phyloP scores from a whole-genome alignment of 129 eudicot genomes.

The Flaveria bidentis region DNA sequence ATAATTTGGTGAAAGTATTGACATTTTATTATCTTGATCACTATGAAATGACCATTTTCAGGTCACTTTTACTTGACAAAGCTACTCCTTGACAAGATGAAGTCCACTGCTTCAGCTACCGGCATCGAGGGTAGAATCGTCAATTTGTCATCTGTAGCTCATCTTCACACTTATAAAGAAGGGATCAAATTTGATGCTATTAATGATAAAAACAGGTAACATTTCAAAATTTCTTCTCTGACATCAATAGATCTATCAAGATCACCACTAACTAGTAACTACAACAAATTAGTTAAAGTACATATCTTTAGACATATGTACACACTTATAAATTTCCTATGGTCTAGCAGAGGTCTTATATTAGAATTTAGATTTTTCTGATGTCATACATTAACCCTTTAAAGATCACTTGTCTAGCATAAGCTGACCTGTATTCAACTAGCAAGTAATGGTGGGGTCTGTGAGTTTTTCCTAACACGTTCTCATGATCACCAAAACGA shows the following conservation, averaged over 20 bases:
- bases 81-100: constrained; percentile 80
- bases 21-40: background rate
- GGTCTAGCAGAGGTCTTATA: too few species aligned
- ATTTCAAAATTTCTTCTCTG: background rate
- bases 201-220: constrained; percentile 65
- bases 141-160: constrained; percentile 73
- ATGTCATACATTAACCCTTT: too few species aligned
- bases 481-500: too few species aligned
- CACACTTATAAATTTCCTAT: too few species aligned
- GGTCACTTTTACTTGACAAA: constrained; percentile 84
- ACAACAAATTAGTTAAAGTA: background rate
- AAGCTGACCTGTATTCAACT: too few species aligned
- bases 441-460: too few species aligned
- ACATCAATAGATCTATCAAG: background rate
- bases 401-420: too few species aligned
- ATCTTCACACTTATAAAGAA: constrained; percentile 53
- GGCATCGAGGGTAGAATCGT: constrained; percentile 77
- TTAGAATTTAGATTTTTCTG: too few species aligned
- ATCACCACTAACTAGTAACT: background rate
- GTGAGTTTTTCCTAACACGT: too few species aligned
- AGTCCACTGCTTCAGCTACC: constrained; percentile 53
- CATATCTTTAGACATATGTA: too few species aligned
- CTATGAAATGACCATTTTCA: constrained; percentile 25
- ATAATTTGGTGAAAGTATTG: background rate
- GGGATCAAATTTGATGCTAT: constrained; percentile 67